These are phyloP conservation scores for Blastocystis hominis DNA, from an alignment of 352 stramenopile genomes.

Conservation along the genomic window DNA sequence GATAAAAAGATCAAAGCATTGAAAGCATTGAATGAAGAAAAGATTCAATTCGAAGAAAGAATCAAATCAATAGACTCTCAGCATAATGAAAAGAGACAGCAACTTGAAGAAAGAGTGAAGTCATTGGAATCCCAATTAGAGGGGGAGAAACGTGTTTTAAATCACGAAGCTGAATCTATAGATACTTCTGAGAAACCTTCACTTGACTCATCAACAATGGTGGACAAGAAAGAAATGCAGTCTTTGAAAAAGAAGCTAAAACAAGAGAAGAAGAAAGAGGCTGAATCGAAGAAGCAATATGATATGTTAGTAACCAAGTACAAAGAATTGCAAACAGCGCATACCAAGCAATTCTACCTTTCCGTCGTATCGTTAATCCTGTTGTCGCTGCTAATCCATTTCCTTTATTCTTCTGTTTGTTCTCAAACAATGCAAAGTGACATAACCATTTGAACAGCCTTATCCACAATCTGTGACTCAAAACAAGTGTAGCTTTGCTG, in stretches of 20 bases:
- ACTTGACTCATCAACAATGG: background rate
- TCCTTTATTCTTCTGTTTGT: constrained; percentile 16
- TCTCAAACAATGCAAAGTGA: background rate
- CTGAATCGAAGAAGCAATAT: background rate
- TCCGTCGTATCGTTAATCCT: background rate
- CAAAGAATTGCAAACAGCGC: background rate
- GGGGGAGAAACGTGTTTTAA: background rate
- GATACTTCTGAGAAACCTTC: background rate
- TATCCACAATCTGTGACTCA: constrained; percentile 26
- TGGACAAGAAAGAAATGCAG: background rate
- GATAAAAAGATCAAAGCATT: background rate
- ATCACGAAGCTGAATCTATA: background rate
- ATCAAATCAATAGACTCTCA: background rate
- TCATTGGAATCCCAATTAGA: background rate
- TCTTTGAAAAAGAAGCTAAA: background rate
- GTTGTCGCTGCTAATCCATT: background rate
- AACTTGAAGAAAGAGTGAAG: background rate
- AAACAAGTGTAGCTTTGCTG: background rate
- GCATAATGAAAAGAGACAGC: background rate
- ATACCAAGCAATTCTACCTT: background rate
- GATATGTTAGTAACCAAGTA: background rate
- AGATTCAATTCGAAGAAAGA: background rate
- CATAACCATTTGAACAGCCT: background rate
- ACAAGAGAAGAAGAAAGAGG: background rate
- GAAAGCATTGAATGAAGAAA: background rate